Evolutionary conservation across 768 basidiomycete species (phyloP).

Genomic region (Mycena pura): DNA sequence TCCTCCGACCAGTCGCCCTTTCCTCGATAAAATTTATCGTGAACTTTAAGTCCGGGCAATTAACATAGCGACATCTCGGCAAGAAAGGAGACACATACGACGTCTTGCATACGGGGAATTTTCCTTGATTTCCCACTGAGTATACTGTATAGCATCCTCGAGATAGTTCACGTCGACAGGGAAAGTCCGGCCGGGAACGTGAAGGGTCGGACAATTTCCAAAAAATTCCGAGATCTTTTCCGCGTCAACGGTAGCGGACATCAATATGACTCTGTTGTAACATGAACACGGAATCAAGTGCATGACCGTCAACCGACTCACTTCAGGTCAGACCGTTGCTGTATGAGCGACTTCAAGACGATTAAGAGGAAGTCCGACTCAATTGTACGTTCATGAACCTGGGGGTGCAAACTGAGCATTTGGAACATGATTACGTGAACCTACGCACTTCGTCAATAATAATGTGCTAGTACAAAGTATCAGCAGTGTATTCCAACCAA

Average conservation of each 20-base stretch:
- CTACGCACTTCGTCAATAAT: slow-evolving; percentile 87
- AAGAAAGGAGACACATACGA: slow-evolving; percentile 47
- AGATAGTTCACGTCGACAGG: slow-evolving; percentile 87
- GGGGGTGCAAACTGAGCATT: slow-evolving; percentile 3
- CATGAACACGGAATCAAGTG: too few species aligned
- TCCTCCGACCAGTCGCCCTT: slow-evolving; percentile 89
- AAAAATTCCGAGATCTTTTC: slow-evolving; percentile 90
- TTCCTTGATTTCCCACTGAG: slow-evolving; percentile 80
- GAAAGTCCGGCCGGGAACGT: slow-evolving; percentile 93
- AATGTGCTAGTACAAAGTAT: slow-evolving; percentile 67
- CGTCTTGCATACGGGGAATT: slow-evolving; percentile 81
- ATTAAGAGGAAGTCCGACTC: slow-evolving; percentile 97
- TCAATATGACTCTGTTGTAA: slow-evolving; percentile 77
- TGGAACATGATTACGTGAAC: neutral
- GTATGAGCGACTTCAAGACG: slow-evolving; percentile 84
- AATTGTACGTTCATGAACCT: slow-evolving; percentile 96
- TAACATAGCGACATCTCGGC: neutral
- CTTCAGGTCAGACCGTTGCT: slow-evolving; percentile 86
- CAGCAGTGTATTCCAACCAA: neutral
- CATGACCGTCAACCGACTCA: too few species aligned
- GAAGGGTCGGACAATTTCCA: slow-evolving; percentile 82
- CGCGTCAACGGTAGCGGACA: slow-evolving; percentile 96
- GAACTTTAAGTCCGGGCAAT: slow-evolving; percentile 47
- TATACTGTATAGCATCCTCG: slow-evolving; percentile 89
- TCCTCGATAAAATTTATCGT: slow-evolving; percentile 67